Evolutionary conservation across 2,329 filamentous ascomycete genomes (phyloP), one percentile per base, ranked within the genome.

Genomic region (Teratosphaeria zuluensis): DNA sequence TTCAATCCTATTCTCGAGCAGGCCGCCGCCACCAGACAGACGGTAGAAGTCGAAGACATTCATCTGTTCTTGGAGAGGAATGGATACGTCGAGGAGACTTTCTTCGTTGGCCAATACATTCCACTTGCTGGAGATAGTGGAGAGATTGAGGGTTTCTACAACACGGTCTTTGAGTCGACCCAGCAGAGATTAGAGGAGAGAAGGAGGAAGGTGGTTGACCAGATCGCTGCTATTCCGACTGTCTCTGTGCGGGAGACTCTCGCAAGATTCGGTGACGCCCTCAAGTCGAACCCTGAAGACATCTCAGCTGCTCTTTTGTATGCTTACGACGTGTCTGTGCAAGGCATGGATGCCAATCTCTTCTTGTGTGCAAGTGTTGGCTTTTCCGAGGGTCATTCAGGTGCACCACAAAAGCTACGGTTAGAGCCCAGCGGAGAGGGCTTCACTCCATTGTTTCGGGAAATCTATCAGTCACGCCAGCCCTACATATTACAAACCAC

Each of bases 61-160:
- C 38, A 32, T 2, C 51, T 67, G 16, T 60, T 63, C 32, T 21
- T 61, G 8, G 33, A 56, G n/a, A 52, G 64, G 28, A 53, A 61
- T 16, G 63, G 63, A 2, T 64, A 53, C n/a, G 16, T 63, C 8
- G 66, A 68, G 52, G 66, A 68, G 53, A 59, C 58, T 1, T 65
- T 63, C 38, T 67, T 63, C 31, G 54, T 61, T 28, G 59, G 61
- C n/a, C 60, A 63, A 24, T 62, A 63, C 56, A 63, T 67, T 52
- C 66, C 66, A 1, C 31, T 66, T n/a, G 19, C 54, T 14, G 61
- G 62, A 28, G 62, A 63, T 11, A 52, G 59, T 31, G 65, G 64
- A 5, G 35, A 59, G 8, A 54, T 66, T 11, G 60, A 59, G 28
- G 66, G 64, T 19, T 59, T 63, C 30, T 68, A 66, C 58, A 66